Percentiles rank a stretch among this genome's conserved stretches.
Evolutionary conservation across 1,284 basidiomycete genomes (phyloP).

Genomic region (Filobasidium uniguttulatum): DNA sequence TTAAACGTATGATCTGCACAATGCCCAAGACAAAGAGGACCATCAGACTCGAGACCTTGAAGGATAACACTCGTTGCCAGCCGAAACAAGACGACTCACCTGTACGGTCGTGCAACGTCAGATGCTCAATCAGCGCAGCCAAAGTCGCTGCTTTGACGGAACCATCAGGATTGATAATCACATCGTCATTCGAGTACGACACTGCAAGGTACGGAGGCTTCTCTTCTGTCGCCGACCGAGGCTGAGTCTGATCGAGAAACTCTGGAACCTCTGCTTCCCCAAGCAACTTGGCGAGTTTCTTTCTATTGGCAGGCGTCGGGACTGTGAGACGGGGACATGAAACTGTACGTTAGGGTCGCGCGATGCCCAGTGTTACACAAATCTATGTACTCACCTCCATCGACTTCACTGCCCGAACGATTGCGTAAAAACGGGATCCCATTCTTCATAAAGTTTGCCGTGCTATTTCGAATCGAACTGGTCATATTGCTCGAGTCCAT

Average conservation of each 20-base stretch:
- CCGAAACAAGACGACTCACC: constrained; percentile 41
- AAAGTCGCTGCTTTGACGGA: constrained; percentile 77
- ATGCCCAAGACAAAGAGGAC: constrained; percentile 5
- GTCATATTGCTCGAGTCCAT: not conserved
- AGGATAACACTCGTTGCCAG: not conserved
- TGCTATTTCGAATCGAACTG: constrained; percentile 5
- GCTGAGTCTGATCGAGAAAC: constrained; percentile 43
- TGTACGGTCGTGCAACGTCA: constrained; percentile 76
- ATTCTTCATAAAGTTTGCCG: constrained; percentile 20
- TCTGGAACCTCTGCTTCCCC: constrained; percentile 48
- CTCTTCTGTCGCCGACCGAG: constrained; percentile 42
- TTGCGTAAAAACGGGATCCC: constrained; percentile 23
- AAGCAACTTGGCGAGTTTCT: constrained; percentile 60
- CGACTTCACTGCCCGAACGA: constrained; percentile 21
- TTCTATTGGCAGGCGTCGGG: constrained; percentile 18
- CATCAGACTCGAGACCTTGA: not conserved
- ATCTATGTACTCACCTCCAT: constrained; percentile 18
- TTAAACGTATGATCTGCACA: constrained; percentile 62
- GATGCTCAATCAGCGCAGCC: constrained; percentile 66
- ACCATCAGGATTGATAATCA: constrained; percentile 75
- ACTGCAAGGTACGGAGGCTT: constrained; percentile 72
- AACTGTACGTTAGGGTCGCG: not conserved
- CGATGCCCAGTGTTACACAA: not conserved
- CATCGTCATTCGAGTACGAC: constrained; percentile 64
- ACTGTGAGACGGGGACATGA: not conserved